Base-by-base conservation (phyloP, 306 rosid species). In the Adenanthera pavonina region DNA sequence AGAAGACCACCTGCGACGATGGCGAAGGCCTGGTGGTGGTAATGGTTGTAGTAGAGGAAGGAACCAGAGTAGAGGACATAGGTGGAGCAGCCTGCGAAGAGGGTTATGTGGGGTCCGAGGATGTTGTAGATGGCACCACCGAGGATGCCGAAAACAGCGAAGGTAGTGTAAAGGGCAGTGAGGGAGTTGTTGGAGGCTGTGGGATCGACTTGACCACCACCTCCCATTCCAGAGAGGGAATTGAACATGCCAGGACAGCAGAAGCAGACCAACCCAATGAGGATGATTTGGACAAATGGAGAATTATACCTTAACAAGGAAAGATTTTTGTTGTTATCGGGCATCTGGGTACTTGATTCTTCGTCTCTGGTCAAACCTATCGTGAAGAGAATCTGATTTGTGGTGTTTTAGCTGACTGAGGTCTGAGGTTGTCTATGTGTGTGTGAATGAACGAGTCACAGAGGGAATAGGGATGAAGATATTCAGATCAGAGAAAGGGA, bases 231-330 rank as follows among this genome's bases (percentile, higher is more conserved):
- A 2, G 92, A 83, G 20, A 95, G 94, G 30, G 98, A 98, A 43
- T 84, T 93, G 92, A 89, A 95, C 99, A 95, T 95, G 17, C 99
- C 97, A 1, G 99, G 99, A 59, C 99, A 95, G 34, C 97, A 95
- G 46, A 95, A 95, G 33, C 99, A 95, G 19, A 95, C 98, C 1
- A 93, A 30, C 0, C 99, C 98, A 3, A 92, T 92, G 0, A 95
- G 87, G 8, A 76, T 36, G 3, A 92, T 85, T 65, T 95, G 99
- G 3, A 85, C 79, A 0, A 91, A 34, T 0, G 99, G 99, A 6
- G 99, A 93, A 84, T 92, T 95, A 82, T 84, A 89, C 62, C 98
- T 49, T 70, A 93, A 84, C n/a, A 17, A 4, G 20, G 93, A 81
- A 15, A 51, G 35, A 1, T 0, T 70, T 73, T 84, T 75, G n/a